Base-by-base conservation (phyloP, 345 rosid species). In the Arabidopsis suecica region DNA sequence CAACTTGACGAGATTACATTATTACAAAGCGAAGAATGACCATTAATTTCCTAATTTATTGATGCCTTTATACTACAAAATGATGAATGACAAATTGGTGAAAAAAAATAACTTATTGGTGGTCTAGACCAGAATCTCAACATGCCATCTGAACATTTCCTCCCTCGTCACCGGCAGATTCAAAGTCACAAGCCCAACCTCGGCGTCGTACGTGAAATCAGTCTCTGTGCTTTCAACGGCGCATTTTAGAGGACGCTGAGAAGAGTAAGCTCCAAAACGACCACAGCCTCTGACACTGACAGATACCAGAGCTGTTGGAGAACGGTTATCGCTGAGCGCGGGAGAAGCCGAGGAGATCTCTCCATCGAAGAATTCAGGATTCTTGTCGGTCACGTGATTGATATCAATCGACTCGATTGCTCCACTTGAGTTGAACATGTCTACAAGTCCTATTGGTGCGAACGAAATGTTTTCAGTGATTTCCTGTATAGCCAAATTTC, bases 361-460 rank as follows among this genome's bases (percentile, higher is more conserved):
- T 3, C 96, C 93, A 22, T 88, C 89, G 0, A 82, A 84, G 55
- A 62, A 75, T 71, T 77, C 87, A 0, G 81, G 63, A 50, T 86
- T 79, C 65, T 77, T 41, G 13, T 84, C 83, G 0, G 85, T 61
- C 44, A 77, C 76, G 80, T 22, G 16, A 23, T 70, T 82, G 81
- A 88, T 73, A 11, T 88, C 87, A 23, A 85, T 69, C 42, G 85
- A 71, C 44, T 90, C 93, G 33, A 90, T 82, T 0, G 97, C 99
- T 13, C 91, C 97, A 9, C 96, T 84, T 16, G 86, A 5, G 73
- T 95, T 95, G 78, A 95, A 95, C 99, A 95, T 89, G 83, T 90
- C 84, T 0, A 95, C 82, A 58, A 95, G 85, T 58, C 99, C 98
- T 4, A 95, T 88, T 0, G 98, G 90, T 54, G 97, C 98, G 61